Base-by-base conservation (phyloP, 805 yeast species). In the Saccharomycopsis synnaedendra region DNA sequence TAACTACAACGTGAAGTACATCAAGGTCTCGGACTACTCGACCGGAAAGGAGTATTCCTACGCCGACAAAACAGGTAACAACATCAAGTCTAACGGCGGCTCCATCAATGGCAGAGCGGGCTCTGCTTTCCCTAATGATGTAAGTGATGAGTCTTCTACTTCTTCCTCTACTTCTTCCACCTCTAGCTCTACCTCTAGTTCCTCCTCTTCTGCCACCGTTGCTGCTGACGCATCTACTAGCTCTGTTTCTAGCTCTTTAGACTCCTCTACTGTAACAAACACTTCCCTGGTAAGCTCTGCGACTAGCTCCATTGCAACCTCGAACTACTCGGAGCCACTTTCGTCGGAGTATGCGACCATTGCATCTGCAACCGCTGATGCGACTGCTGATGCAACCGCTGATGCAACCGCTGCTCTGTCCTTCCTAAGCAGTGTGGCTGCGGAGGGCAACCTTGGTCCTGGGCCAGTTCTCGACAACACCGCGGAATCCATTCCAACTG, bases 11-110 rank as follows among this genome's bases (percentile, higher is more conserved):
- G 71, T 88, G 55, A 68, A 80, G 58, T 68, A 72, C 5, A 58
- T 86, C 39, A 62, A 71, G 35, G 82, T 85, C 11, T 68, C 79
- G 32, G 89, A 82, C 62, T 82, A 80, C 58, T 81, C 88, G 1
- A 67, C 78, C 28, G 90, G 89, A 44, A 56, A 67, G 2, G 67
- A 70, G 51, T 82, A 82, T 60, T 56, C 65, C 34, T 81, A 81
- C 58, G 79, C 60, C 67, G 43, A 78, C 84, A 10, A 80, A 29
- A 45, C 54, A 27, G 54, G 54, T 10, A 42, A 47, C 41, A 44
- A 42, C 7, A 44, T 50, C 29, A 30, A 6, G n/a, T 36, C 49
- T 27, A 41, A 33, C 9, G 48, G 45, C 6, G 54, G 54, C 28
- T 10, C 38, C 9, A 39, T 50, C 39, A 47, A 47, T 32, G 54